phyloP scores from a whole-genome alignment of 1,284 basidiomycete species.

The Xerocomus amazonicus region DNA sequence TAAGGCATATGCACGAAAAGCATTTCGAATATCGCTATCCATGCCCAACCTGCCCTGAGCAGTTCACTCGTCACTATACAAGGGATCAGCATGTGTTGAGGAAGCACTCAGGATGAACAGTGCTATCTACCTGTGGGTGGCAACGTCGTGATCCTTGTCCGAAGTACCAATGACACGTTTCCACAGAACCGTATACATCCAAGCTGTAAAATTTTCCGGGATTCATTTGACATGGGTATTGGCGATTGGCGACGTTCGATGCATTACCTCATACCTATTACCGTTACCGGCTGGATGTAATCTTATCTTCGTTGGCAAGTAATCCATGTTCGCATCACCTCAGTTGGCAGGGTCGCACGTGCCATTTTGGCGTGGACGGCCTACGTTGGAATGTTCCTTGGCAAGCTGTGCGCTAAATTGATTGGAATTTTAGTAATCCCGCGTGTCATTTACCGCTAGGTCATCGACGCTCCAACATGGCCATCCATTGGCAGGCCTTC shows the following conservation, averaged over 20 bases:
- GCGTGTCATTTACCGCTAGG: not conserved
- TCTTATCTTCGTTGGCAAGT: constrained; percentile 5
- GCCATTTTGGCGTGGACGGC: not conserved
- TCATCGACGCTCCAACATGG: not conserved
- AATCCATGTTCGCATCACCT: not conserved
- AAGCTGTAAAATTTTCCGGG: not conserved
- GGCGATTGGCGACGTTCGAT: not conserved
- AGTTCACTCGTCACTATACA: constrained; percentile 31
- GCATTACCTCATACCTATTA: constrained; percentile 4
- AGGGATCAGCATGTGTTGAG: constrained; percentile 10
- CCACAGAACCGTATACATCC: constrained; percentile 1
- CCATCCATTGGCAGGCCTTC: not conserved
- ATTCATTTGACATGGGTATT: not conserved
- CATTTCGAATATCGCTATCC: constrained; percentile 21
- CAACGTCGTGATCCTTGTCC: not conserved
- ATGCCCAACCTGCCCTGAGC: constrained; percentile 21
- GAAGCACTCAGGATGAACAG: constrained; percentile 10
- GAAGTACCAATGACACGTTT: constrained; percentile 2
- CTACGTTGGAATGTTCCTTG: constrained; percentile 11
- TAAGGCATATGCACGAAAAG: constrained; percentile 26
- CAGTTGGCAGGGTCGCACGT: not conserved
- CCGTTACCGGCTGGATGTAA: constrained; percentile 11
- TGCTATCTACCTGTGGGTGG: constrained; percentile 10
- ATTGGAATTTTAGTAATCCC: not conserved
- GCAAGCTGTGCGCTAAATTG: constrained; percentile 19